Base-by-base conservation (phyloP, 805 yeast species). In the Candida ulmi region DNA sequence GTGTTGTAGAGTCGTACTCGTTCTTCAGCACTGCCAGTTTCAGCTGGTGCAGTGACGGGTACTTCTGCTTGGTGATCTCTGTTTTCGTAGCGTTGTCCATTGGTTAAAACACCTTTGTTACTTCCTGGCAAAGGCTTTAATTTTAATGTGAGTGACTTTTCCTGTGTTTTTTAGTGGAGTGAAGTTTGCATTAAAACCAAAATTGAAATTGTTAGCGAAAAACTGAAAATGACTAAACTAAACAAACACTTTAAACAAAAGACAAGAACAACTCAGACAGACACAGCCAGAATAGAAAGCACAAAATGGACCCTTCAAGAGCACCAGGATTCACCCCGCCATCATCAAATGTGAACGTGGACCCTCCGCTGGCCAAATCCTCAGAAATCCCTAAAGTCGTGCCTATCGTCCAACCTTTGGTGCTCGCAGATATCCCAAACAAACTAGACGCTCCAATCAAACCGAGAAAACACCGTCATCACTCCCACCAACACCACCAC, bases 261-360 rank as follows among this genome's bases (percentile, higher is more conserved):
- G 17, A 4, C 17, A 13, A 13, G 12, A 11, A 26, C 25, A 11
- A 23, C 11, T 23, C 11, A 23, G n/a, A n/a, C n/a, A n/a, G n/a
- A n/a, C n/a, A n/a, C n/a, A n/a, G n/a, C n/a, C n/a, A n/a, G n/a
- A n/a, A n/a, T n/a, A n/a, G n/a, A 23, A 23, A 23, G 19, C 13
- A 7, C 23, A 26, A n/a, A 32, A 88, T 88, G 98, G 98, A 90
- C 59, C 98, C 98, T 17, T 83, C 91, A 4, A 77, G 82, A 62
- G 96, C 88, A 48, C 95, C 96, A 16, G 80, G 88, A 60, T 90
- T 88, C 61, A 78, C 80, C 36, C 95, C 96, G 11, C 95, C 96
- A 0, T 78, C 88, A 13, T 72, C 79, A 39, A 73, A 78, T 47
- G 76, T 76, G 35, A 66, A 76, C 42, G 62, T 74, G 37, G 75